phyloP scores from a whole-genome alignment of 2,329 filamentous ascomycete species.

The Pseudogymnoascus sp. region DNA sequence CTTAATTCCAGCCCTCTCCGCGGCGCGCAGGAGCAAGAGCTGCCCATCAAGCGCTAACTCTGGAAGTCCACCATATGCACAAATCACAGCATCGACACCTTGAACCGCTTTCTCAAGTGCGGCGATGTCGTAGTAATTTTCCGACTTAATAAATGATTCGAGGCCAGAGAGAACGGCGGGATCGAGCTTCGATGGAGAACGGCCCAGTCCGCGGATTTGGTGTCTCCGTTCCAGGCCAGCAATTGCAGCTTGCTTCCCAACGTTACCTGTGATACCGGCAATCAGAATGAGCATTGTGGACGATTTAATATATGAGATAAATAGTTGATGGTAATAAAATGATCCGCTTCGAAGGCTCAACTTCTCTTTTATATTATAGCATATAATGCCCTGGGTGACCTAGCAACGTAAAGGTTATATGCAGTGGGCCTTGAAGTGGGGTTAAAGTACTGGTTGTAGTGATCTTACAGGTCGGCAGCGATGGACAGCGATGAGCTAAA shows the following conservation, averaged over 20 bases:
- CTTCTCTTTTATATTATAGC: background rate
- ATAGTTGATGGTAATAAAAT: background rate
- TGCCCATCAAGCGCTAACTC: slow-evolving; percentile 29
- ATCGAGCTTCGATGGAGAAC: background rate
- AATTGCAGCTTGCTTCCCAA: background rate
- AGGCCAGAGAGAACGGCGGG: slow-evolving; percentile 14
- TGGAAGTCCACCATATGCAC: slow-evolving; percentile 25
- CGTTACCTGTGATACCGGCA: background rate
- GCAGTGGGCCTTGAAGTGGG: background rate
- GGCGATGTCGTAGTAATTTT: slow-evolving; percentile 26
- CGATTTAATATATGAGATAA: background rate
- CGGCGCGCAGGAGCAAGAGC: slow-evolving; percentile 31
- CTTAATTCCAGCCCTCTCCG: slow-evolving; percentile 30
- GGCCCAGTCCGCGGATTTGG: background rate
- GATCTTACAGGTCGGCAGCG: background rate
- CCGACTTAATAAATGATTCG: slow-evolving; percentile 25
- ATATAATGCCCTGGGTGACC: background rate
- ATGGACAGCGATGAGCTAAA: background rate
- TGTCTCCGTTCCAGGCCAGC: background rate
- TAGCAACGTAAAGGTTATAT: background rate
- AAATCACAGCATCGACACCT: slow-evolving; percentile 33
- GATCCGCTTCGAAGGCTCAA: background rate
- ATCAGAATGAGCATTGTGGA: background rate
- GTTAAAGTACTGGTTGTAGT: background rate
- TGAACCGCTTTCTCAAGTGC: slow-evolving; percentile 28